Evolutionary conservation across 495 filamentous ascomycete genomes (phyloP).

Genomic region (Aspergillus leporis): DNA sequence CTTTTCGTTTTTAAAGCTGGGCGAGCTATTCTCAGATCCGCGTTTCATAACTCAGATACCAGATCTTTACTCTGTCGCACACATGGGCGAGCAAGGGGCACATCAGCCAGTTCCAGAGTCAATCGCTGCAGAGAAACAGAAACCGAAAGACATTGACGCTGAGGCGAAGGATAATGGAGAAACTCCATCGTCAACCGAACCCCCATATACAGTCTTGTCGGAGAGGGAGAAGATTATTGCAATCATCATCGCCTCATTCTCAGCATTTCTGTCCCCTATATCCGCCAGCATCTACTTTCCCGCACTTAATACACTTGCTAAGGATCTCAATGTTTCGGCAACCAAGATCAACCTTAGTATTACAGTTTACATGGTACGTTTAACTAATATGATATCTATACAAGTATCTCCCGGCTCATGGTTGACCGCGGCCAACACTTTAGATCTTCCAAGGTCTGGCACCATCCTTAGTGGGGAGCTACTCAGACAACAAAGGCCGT

Average conservation of each 20-base stretch:
- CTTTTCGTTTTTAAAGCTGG: no score
- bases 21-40: no score
- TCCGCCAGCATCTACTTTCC: slow-evolving; percentile 78
- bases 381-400: neutral
- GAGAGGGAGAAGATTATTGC: slow-evolving; percentile 29
- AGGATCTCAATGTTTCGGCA: slow-evolving; percentile 58
- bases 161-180: neutral
- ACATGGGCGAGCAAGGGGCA: no score
- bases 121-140: neutral
- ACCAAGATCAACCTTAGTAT: slow-evolving; percentile 68
- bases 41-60: no score
- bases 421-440: neutral
- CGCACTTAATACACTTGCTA: slow-evolving; percentile 60
- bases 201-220: neutral
- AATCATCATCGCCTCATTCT: slow-evolving; percentile 61
- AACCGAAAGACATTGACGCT: neutral
- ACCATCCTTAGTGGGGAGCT: slow-evolving; percentile 49
- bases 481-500: slow-evolving; percentile 49
- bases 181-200: neutral
- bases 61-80: no score
- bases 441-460: slow-evolving; percentile 53
- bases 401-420: slow-evolving; percentile 8
- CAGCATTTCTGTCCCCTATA: slow-evolving; percentile 69
- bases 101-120: no score
- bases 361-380: slow-evolving; percentile 60